Base-by-base conservation (phyloP, 345 rosid genomes). In the Tarenaya hassleriana region DNA sequence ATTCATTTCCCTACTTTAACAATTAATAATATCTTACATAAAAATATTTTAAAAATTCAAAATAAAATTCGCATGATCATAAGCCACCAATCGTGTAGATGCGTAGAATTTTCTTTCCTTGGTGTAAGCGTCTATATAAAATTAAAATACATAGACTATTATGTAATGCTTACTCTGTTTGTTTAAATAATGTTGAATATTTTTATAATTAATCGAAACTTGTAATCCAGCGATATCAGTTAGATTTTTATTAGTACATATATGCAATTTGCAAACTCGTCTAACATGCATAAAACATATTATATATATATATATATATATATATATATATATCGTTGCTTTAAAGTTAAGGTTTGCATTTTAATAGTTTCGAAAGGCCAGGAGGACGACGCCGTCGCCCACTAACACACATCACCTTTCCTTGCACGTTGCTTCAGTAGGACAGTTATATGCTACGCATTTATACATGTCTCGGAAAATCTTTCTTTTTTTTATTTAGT, bases 1-100 rank as follows among this genome's bases (percentile, higher is more conserved):
- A 52, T 59, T 58, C 59, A 64, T 47, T 65, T 57, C 54, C 37
- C 10, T 47, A 29, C 49, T 58, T 45, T 58, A 10, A 37, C 15
- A 37, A 37, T 37, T 13, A 37, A 37, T 10, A 13, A 13, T 1
- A 37, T 37, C 4, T 3, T 37, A 10, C 3, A 13, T 45, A 66
- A 51, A 47, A 31, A 58, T 59, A 59, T 16, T 41, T 46, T 64
- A 48, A 39, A 15, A 21, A 48, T 56, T 56, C 4, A 12, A 41
- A 39, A 31, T n/a, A n/a, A n/a, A n/a, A n/a, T n/a, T n/a, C n/a
- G n/a, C n/a, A n/a, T n/a, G n/a, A n/a, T n/a, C n/a, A n/a, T n/a
- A n/a, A n/a, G n/a, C n/a, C n/a, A n/a, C n/a, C n/a, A n/a, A n/a
- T n/a, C n/a, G n/a, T n/a, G n/a, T n/a, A n/a, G n/a, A n/a, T n/a